Evolutionary conservation across 257 asterid genomes (phyloP).

Genomic region (Perilla frutescens): DNA sequence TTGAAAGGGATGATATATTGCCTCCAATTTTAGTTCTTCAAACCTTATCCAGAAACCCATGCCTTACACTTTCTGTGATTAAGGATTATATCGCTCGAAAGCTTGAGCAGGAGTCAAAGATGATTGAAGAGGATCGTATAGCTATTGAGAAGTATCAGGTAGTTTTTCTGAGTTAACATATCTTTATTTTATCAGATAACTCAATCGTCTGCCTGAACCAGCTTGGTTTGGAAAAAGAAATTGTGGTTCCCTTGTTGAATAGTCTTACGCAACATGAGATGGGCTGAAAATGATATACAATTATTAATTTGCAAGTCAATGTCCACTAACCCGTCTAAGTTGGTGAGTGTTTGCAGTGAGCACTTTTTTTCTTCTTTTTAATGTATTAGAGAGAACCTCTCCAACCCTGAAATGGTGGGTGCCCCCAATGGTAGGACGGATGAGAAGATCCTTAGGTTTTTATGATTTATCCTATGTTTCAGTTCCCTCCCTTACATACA

Average conservation of each 20-base stretch:
- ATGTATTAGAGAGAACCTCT: no score
- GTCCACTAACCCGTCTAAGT: conserved; percentile 3
- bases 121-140: conserved; percentile 85
- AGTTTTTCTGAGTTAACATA: conserved; percentile 28
- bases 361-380: no score
- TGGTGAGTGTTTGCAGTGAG: not conserved
- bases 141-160: conserved; percentile 96
- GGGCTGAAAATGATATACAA: not conserved
- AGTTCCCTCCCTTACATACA: not conserved
- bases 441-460: not conserved
- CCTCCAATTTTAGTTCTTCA: conserved; percentile 96
- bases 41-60: conserved; percentile 83
- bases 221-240: conserved; percentile 13
- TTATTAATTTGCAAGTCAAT: not conserved
- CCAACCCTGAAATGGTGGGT: no score
- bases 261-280: not conserved
- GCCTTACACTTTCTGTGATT: conserved; percentile 89
- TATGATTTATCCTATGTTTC: not conserved
- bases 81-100: conserved; percentile 92
- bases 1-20: conserved; percentile 92
- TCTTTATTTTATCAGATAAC: conserved; percentile 7
- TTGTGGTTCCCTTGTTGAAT: not conserved
- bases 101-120: conserved; percentile 89
- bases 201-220: conserved; percentile 18
- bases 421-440: not conserved